phyloP scores from a whole-genome alignment of 257 asterid species.

The Coffea canephora region DNA sequence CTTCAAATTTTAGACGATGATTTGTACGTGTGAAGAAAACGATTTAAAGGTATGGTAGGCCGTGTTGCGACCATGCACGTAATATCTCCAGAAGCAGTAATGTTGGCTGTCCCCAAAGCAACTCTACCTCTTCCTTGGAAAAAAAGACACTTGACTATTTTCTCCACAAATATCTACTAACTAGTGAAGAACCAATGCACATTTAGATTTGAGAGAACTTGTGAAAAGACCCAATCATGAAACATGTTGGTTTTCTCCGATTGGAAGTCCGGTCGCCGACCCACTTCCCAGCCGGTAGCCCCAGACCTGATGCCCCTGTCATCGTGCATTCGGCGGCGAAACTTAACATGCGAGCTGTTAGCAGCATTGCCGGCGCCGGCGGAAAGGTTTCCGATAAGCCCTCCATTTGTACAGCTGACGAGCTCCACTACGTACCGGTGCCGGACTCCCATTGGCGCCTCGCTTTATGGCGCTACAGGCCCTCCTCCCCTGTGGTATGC shows the following conservation, averaged over 20 bases:
- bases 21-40: too few relatives aligned
- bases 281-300: neutral
- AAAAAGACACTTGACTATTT: too few relatives aligned
- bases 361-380: constrained; percentile 9
- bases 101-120: neutral
- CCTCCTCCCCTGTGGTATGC: constrained; percentile 23
- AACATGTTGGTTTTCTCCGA: constrained; percentile 12
- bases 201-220: too few relatives aligned
- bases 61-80: neutral
- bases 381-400: constrained; percentile 19
- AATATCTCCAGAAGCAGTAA: neutral
- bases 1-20: too few relatives aligned
- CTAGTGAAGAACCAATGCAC: neutral
- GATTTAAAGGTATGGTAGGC: too few relatives aligned
- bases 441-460: constrained; percentile 28
- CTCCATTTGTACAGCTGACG: constrained; percentile 28
- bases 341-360: neutral
- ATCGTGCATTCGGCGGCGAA: constrained; percentile 1
- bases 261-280: neutral
- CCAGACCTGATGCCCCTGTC: neutral
- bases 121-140: neutral
- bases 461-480: constrained; percentile 35
- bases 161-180: too few relatives aligned
- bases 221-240: neutral
- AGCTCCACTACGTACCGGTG: constrained; percentile 27